Base-by-base conservation (phyloP, 225 moss, liverwort and hornwort genomes). In the Sphagnum contortum region DNA sequence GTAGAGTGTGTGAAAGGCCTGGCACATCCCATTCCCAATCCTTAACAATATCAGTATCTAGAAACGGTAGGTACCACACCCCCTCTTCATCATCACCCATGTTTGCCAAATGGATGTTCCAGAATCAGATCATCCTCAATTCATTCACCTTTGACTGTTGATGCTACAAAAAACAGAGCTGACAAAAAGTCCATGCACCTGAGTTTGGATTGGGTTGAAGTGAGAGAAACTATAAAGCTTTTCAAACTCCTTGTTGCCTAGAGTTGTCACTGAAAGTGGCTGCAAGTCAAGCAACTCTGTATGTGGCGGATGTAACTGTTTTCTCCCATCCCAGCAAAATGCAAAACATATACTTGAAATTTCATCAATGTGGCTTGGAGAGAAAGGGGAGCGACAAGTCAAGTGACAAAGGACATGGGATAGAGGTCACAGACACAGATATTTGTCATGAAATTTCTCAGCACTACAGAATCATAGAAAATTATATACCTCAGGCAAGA, bases 131-230 rank as follows among this genome's bases (percentile, higher is more conserved):
- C 29, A 29, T 29, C 29, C 29, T 29, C 29, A 29, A 29, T 29
- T 29, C 29, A 29, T 29, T 29, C 29, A 29, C 29, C 29, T 29
- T 29, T 29, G 29, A 29, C 1, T 29, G 29, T 29, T 29, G 29
- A 29, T 29, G 29, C 29, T 29, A 29, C 29, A 1, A 29, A 29
- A 29, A 29, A 29, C 29, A 29, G 29, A 61, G 57, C 62, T 55
- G 9, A 4, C 44, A 53, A 47, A 11, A n/a, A 44, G 59, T 48
- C 13, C 6, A 66, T 65, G 67, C 56, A 91, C 94, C 90, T 96
- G 96, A 58, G 96, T 98, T 64, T 98, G 96, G 57, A 98, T 98
- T 3, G 96, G 96, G 66, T 98, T 98, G 72, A 98, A 98, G 72
- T 98, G 96, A 58, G 82, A 89, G 80, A 98, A 98, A 71, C 81